Evolutionary conservation across 495 filamentous ascomycete species (phyloP), one percentile per base, ranked within the genome.

Genomic region (Tuber magnatum): DNA sequence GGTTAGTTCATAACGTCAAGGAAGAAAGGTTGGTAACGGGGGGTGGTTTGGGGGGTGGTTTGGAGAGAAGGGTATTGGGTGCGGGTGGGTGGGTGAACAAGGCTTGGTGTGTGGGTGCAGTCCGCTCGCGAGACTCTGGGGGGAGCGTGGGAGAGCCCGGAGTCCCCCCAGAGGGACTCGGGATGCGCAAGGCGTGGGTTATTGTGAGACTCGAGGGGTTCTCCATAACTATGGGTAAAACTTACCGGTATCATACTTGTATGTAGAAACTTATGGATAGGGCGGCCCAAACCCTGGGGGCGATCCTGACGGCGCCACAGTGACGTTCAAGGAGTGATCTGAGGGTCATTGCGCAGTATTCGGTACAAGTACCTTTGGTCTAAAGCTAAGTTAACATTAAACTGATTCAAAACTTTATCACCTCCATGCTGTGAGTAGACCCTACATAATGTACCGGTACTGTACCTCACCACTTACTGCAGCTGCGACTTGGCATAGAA

Each of bases 301-400:
- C 56, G 56, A 65, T 65, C 56, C 56, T 65, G 56, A 65, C 28
- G 56, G 56, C 56, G 56, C 56, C 28, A 65, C 56, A 65, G 32
- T 65, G 56, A 65, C 28, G 56, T 35, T 35, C 56, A 65, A 3
- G 56, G 56, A 32, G 28, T 65, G 56, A 18, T 20, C 14, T 35
- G 51, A 28, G 51, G 51, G 6, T 51, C 51, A 12, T 35, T 35
- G 12, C 56, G 28, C n/a, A 1, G 14, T 32, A 32, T 65, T 35
- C 32, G 56, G 28, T 65, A 35, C 28, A 65, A 65, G 12, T 65
- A 65, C 10, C 46, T 24, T 51, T 40, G 39, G 39, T 40, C 39
- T 24, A 48, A 7, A 20, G 3, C 3, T 6, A 20, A 1, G 10
- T 16, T 46, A 48, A 24, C 46, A 3, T 20, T 20, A 48, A 20